phyloP scores from a whole-genome alignment of 2,329 filamentous ascomycete genomes.

The Paecilomyces fulvus region DNA sequence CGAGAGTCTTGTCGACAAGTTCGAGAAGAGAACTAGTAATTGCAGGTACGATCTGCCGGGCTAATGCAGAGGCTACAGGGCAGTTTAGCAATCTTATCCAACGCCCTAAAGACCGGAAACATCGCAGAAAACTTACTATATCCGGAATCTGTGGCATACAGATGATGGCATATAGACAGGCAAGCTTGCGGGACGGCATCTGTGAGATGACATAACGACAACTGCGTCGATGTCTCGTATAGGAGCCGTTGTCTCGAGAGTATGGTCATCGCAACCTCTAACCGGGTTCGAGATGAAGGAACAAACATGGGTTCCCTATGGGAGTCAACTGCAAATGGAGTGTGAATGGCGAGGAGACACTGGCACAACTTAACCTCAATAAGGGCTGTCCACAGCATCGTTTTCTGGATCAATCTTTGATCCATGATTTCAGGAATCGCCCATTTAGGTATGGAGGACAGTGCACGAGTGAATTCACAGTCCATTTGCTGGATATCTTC shows the following conservation, averaged over 20 bases:
- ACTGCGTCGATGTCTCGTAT: constrained; percentile 21
- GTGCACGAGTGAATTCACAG: constrained; percentile 26
- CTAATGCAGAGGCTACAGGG: constrained; percentile 8
- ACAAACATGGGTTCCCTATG: constrained; percentile 23
- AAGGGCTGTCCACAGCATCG: constrained; percentile 23
- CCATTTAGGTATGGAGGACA: constrained; percentile 29
- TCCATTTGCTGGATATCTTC: constrained; percentile 34
- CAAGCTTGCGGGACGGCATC: constrained; percentile 31
- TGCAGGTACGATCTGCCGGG: constrained; percentile 19
- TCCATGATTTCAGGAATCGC: constrained; percentile 10
- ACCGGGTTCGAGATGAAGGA: constrained; percentile 24
- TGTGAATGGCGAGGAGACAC: constrained; percentile 30
- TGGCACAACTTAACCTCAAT: constrained; percentile 29
- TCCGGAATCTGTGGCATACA: constrained; percentile 18
- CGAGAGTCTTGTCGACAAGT: constrained; percentile 22
- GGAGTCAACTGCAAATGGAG: constrained; percentile 29
- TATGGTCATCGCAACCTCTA: constrained; percentile 30
- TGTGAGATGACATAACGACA: constrained; percentile 26
- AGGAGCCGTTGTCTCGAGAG: constrained; percentile 28
- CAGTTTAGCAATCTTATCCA: background rate
- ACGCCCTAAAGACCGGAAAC: background rate
- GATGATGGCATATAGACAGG: constrained; percentile 28
- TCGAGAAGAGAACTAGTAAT: constrained; percentile 25
- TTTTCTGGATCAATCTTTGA: constrained; percentile 16
- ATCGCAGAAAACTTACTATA: constrained; percentile 13